A percentile compares a stretch with the other conserved stretches of the same genome.
Conservation (phyloP, 345 rosid species). For the Eucalyptus cloeziana region DNA sequence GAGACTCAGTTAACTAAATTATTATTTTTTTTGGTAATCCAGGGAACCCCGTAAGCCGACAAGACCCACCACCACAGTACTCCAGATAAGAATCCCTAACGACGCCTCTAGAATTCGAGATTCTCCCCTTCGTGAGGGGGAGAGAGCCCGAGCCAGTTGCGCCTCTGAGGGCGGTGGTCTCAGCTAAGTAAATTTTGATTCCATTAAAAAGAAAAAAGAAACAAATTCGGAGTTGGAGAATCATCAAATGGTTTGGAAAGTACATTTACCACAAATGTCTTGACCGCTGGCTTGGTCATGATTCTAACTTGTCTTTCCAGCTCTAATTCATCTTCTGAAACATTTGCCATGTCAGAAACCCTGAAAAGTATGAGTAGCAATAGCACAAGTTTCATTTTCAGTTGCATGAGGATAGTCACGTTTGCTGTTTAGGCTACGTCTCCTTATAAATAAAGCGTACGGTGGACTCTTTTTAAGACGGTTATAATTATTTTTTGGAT, state of each 20-base stretch:
- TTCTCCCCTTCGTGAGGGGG: too few species aligned
- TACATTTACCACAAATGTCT: not conserved
- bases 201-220: not conserved
- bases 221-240: not conserved
- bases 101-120: fast-evolving
- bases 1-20: too few species aligned
- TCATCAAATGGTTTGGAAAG: not conserved
- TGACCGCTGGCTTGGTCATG: not conserved
- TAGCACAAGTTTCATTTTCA: not conserved
- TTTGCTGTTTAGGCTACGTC: not conserved
- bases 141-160: too few species aligned
- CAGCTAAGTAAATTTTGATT: not conserved
- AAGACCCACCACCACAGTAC: too few species aligned
- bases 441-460: not conserved
- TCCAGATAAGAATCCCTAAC: too few species aligned
- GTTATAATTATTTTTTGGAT: not conserved
- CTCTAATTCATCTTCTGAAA: not conserved
- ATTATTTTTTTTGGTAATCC: too few species aligned
- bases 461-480: not conserved
- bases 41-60: too few species aligned
- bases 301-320: not conserved
- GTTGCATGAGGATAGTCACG: not conserved
- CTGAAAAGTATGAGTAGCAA: not conserved
- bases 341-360: not conserved
- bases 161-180: too few species aligned